Percentiles rank a stretch among this genome's conserved stretches.
These are phyloP conservation scores for Ramalina intermedia DNA, from an alignment of 495 filamentous ascomycete genomes.

Conservation along the genomic window DNA sequence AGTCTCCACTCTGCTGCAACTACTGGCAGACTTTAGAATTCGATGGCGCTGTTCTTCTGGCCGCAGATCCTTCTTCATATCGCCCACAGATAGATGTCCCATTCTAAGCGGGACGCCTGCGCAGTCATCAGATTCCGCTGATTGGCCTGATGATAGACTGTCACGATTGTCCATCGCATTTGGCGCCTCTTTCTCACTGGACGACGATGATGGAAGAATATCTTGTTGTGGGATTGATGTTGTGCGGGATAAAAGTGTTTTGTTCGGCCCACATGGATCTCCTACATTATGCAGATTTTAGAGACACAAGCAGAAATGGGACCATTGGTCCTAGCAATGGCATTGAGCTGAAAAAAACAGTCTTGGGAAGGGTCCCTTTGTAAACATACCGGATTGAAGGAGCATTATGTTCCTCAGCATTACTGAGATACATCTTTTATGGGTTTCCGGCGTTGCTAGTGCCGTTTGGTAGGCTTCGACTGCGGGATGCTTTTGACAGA, in stretches of 20 bases:
- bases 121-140: too few species aligned
- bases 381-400: constrained; percentile 46
- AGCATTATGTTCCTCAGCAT: constrained; percentile 58
- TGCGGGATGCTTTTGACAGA: constrained; percentile 38
- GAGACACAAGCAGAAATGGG: too few species aligned
- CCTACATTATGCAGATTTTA: background rate
- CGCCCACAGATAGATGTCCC: too few species aligned
- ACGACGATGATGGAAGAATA: background rate
- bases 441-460: constrained; percentile 50
- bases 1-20: too few species aligned
- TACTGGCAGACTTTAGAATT: too few species aligned
- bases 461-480: constrained; percentile 64
- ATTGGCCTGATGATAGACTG: too few species aligned
- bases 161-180: too few species aligned
- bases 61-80: too few species aligned
- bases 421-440: constrained; percentile 63
- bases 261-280: background rate
- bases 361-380: background rate
- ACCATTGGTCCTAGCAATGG: too few species aligned
- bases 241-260: background rate
- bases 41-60: too few species aligned
- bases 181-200: too few species aligned
- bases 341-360: background rate
- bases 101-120: too few species aligned
- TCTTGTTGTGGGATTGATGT: background rate